These are phyloP conservation scores for Barbarea vulgaris DNA, from an alignment of 345 rosid genomes.

Conservation along the genomic window DNA sequence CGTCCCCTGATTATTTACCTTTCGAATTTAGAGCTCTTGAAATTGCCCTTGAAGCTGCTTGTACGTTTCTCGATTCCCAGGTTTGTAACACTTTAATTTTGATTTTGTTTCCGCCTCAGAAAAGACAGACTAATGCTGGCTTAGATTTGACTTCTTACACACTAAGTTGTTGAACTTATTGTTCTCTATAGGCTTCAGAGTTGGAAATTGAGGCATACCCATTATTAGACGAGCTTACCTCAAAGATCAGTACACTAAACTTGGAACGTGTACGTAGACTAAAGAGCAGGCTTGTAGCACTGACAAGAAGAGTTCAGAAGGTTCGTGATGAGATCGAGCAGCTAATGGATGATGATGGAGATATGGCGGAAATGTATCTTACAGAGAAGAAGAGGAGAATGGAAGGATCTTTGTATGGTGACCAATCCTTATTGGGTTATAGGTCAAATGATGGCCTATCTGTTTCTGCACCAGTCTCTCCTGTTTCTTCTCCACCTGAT, in stretches of 20 bases:
- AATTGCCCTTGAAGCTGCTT: constrained; percentile 94
- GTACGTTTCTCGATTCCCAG: constrained; percentile 98
- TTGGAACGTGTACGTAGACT: constrained; percentile 93
- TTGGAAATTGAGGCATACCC: constrained; percentile 99
- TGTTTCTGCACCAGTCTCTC: constrained; percentile 93
- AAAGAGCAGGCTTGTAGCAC: constrained; percentile 95
- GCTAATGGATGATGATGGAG: constrained; percentile 99
- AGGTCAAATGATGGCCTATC: constrained; percentile 78
- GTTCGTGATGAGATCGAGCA: constrained; percentile 99
- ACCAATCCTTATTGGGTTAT: constrained; percentile 72
- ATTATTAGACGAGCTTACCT: constrained; percentile 88
- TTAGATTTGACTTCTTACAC: background rate
- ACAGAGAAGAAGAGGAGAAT: constrained; percentile 91
- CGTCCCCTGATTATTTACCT: constrained; percentile 95
- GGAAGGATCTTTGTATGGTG: constrained; percentile 81
- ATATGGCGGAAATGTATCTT: constrained; percentile 99
- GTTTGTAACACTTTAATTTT: constrained; percentile 47
- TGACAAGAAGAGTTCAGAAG: constrained; percentile 96
- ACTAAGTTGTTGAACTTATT: constrained; percentile 29
- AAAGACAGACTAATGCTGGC: background rate
- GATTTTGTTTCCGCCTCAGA: background rate
- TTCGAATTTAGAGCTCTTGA: constrained; percentile 98
- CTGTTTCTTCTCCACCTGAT: constrained; percentile 87
- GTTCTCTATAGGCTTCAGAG: constrained; percentile 81
- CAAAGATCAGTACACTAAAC: constrained; percentile 95